Conservation (phyloP, 2,329 filamentous ascomycete species). For the Xylariaceae sp. region DNA sequence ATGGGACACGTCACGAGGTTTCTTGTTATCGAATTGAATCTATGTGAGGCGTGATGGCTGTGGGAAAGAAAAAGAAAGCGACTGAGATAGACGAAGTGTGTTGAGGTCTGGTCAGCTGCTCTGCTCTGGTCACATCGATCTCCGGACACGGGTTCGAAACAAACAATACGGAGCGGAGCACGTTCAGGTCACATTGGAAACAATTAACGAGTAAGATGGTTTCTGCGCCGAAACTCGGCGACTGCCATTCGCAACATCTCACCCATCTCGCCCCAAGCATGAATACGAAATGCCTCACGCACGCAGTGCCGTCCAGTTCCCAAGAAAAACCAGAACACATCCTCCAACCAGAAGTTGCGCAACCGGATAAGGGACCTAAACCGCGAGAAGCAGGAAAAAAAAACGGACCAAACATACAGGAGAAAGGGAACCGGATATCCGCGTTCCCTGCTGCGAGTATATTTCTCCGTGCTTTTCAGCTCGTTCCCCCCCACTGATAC, state of each 20-base stretch:
- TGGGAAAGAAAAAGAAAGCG: neutral
- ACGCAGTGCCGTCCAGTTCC: neutral
- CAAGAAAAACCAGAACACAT: neutral
- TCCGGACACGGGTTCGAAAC: too few species aligned
- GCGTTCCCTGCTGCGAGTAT: neutral
- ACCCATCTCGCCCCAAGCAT: neutral
- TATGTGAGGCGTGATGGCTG: too few species aligned
- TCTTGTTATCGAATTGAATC: too few species aligned
- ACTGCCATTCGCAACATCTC: neutral
- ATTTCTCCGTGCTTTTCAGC: neutral
- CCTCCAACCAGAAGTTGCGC: neutral
- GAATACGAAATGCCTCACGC: neutral
- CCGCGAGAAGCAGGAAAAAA: neutral
- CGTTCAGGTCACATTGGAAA: too few species aligned
- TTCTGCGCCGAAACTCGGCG: neutral
- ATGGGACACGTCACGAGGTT: too few species aligned
- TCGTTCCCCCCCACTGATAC: neutral
- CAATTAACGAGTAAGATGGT: too few species aligned
- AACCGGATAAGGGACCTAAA: neutral
- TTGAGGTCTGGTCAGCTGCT: too few species aligned
- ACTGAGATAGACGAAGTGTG: neutral
- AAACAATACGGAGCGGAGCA: too few species aligned
- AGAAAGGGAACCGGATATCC: neutral
- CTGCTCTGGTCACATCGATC: too few species aligned
- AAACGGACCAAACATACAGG: neutral